Evolutionary conservation across 345 rosid genomes (phyloP), one percentile per base, ranked within the genome.

Genomic region (Gossypium rotundifolium): DNA sequence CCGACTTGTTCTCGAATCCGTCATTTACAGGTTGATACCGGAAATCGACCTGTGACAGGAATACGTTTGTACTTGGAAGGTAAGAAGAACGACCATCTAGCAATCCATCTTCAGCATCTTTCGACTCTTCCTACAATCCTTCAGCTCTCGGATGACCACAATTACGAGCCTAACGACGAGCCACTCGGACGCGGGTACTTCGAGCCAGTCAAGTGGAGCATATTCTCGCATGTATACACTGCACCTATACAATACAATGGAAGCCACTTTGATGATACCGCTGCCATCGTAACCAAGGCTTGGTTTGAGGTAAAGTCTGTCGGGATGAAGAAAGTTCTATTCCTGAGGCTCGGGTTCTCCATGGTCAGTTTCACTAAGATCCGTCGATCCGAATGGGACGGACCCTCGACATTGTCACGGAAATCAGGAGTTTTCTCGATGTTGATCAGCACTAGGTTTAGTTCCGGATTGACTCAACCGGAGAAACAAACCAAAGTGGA

Each of bases 81-180:
- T 27, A 95, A 88, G 87, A 90, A 87, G 83, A 87, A 92, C 44
- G 85, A 95, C 81, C 94, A 93, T 82, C 80, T 93, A 75, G 96
- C 96, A 11, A 83, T 93, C 79, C 98, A 95, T 79, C 87, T 95
- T 60, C 98, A 93, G 80, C 99, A 95, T 78, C 98, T 93, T 78
- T 83, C 92, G 2, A 49, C 81, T 38, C 85, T 85, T 75, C 99
- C 98, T 0, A 78, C 72, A 61, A 84, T 78, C 70, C 84, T 93
- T 63, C 89, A 86, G 40, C 88, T 91, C 74, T 77, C 86, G 1
- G 87, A 91, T 53, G 92, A 93, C 74, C 84, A 81, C 5, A 82
- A 83, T 62, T 82, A 87, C 10, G 90, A 87, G 72, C 88, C 82
- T 0, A 63, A 66, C 12, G 79, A 83, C 10, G 91, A 85, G 78